A percentile compares a stretch with the other conserved stretches of the same genome.
phyloP scores from a whole-genome alignment of 768 basidiomycete species.

The Tylopilus balloui region DNA sequence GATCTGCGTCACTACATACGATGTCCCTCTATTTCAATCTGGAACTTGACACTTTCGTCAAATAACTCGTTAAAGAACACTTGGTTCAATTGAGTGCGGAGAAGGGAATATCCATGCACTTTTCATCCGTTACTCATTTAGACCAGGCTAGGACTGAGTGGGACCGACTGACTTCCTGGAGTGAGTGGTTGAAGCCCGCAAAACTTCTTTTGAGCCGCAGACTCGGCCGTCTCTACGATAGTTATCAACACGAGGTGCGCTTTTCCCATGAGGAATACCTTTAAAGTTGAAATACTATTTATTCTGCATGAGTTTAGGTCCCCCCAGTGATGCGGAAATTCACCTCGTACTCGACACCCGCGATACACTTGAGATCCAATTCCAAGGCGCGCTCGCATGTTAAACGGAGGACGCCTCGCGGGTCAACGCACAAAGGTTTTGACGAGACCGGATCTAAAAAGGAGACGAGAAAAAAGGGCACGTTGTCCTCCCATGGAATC shows the following conservation, averaged over 20 bases:
- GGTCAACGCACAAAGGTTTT: conserved; percentile 75
- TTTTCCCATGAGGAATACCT: conserved; percentile 41
- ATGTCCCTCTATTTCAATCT: conserved; percentile 80
- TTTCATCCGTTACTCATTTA: conserved; percentile 5
- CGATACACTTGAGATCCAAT: conserved; percentile 58
- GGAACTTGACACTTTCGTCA: conserved; percentile 67
- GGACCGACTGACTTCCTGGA: conserved; percentile 71
- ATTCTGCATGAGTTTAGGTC: conserved; percentile 4
- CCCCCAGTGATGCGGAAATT: conserved; percentile 2
- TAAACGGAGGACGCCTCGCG: conserved; percentile 71
- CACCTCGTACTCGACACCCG: conserved; percentile 95
- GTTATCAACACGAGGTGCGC: background rate
- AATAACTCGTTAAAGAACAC: conserved; percentile 89
- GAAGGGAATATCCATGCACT: conserved; percentile 98
- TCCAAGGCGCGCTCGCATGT: conserved; percentile 48
- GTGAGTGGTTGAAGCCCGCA: conserved; percentile 73
- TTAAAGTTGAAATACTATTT: conserved; percentile 91
- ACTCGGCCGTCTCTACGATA: conserved; percentile 70
- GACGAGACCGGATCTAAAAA: conserved; percentile 87
- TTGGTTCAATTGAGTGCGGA: conserved; percentile 85
- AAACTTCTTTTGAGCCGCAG: conserved; percentile 75
- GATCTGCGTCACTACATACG: conserved; percentile 43
- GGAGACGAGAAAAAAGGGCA: conserved; percentile 90
- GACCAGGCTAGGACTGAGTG: background rate
- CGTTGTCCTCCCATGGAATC: conserved; percentile 87